A percentile compares a stretch with the other conserved stretches of the same genome.
Evolutionary conservation across 306 rosid genomes (phyloP).

Genomic region (Pueraria montana): DNA sequence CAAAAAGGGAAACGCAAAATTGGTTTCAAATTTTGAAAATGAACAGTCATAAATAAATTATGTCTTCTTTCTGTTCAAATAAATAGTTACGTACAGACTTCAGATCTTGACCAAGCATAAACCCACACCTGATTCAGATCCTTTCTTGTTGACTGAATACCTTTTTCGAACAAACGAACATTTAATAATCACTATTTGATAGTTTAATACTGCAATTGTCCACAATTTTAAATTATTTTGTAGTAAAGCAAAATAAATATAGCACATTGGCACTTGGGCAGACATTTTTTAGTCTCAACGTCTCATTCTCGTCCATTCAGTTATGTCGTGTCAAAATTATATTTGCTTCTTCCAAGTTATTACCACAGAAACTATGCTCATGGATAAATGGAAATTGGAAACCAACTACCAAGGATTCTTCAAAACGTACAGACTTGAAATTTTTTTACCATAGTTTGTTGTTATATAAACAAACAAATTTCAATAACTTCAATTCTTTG

Average conservation of each 20-base stretch:
- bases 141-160: slow-evolving; percentile 2
- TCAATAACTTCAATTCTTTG: neutral
- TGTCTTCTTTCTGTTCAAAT: neutral
- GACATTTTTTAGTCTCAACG: neutral
- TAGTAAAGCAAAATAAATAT: neutral
- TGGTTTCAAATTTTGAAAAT: slow-evolving; percentile 4
- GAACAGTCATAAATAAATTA: neutral
- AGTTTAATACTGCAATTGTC: slow-evolving; percentile 34
- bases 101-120: slow-evolving; percentile 39
- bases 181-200: slow-evolving; percentile 15
- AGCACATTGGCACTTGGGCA: neutral
- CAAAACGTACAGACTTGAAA: neutral
- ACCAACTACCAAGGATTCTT: neutral
- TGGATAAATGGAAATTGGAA: neutral
- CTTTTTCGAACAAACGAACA: slow-evolving; percentile 21
- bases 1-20: neutral
- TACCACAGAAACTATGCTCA: neutral
- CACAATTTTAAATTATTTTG: neutral
- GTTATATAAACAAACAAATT: neutral
- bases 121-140: slow-evolving; percentile 4
- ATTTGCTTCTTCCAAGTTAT: slow-evolving; percentile 2
- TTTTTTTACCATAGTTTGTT: neutral
- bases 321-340: neutral
- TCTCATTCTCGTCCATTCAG: neutral
- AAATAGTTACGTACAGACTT: neutral